Conservation (phyloP, 1,139 yeast species). For the Magnusiomyces suaveolens region DNA sequence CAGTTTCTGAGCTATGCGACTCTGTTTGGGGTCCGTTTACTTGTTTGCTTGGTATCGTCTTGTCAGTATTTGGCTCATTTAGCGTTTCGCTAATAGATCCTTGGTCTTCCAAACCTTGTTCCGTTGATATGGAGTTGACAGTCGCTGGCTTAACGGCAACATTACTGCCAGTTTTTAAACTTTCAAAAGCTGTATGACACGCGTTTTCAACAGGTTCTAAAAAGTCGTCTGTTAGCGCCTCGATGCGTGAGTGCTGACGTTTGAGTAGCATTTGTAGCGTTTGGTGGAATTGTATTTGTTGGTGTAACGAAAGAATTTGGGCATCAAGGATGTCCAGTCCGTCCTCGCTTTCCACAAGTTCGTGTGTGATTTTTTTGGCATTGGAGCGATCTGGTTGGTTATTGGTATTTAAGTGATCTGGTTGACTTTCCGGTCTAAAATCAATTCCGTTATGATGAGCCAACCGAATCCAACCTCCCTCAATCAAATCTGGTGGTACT, state of each 20-base stretch:
- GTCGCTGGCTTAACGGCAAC: neutral
- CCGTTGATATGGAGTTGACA: neutral
- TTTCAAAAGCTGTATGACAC: neutral
- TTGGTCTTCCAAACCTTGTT: neutral
- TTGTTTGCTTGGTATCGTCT: neutral
- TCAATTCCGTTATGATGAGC: constrained; percentile 57
- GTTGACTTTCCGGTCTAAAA: constrained; percentile 18
- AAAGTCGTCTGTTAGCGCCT: neutral
- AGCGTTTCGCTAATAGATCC: neutral
- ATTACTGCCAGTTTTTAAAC: neutral
- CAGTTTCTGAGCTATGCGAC: too few relatives aligned
- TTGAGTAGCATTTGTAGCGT: neutral
- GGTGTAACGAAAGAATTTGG: neutral
- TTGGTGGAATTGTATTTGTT: neutral
- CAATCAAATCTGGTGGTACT: constrained; percentile 59
- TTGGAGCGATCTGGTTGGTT: neutral
- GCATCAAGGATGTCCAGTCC: neutral
- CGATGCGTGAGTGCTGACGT: neutral
- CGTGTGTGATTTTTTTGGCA: neutral
- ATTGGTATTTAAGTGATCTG: neutral
- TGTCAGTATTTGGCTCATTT: neutral
- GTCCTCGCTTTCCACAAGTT: neutral
- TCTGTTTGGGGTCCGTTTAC: neutral
- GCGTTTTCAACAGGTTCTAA: neutral
- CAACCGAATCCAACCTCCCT: constrained; percentile 56